Percentiles rank a stretch among this genome's conserved stretches.
Conservation (phyloP, 441 rosid species). For the Populus trichocarpa region DNA sequence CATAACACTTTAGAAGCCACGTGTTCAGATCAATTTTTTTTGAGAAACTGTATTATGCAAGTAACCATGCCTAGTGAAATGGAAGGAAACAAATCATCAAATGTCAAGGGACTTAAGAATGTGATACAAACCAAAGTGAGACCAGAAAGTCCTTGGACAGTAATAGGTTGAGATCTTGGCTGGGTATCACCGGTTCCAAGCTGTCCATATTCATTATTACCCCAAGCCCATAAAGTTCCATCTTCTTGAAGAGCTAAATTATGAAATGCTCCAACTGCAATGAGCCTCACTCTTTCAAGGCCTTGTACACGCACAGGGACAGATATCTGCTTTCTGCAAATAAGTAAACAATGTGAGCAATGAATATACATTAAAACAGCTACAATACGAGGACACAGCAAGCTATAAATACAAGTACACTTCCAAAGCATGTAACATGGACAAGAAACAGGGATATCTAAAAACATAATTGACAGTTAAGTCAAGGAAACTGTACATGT, state of each 20-base stretch:
- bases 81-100: neutral
- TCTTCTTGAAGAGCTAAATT: slow-evolving; percentile 95
- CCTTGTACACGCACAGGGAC: slow-evolving; percentile 98
- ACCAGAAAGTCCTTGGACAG: slow-evolving; percentile 79
- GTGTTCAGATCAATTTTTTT: neutral
- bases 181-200: slow-evolving; percentile 99
- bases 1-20: neutral
- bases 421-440: neutral
- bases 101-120: slow-evolving; percentile 3
- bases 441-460: neutral
- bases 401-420: slow-evolving; percentile 8
- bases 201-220: slow-evolving; percentile 97
- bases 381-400: neutral
- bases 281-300: slow-evolving; percentile 78
- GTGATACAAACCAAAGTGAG: slow-evolving; percentile 65
- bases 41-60: neutral
- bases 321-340: slow-evolving; percentile 87
- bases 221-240: slow-evolving; percentile 98
- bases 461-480: slow-evolving; percentile 4
- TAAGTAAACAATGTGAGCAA: neutral
- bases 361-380: neutral
- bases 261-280: slow-evolving; percentile 98
- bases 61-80: neutral
- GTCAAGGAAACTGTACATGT: slow-evolving; percentile 56
- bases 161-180: slow-evolving; percentile 93